Conservation (phyloP, 345 rosid species). For the Moricandia moricandioides region DNA sequence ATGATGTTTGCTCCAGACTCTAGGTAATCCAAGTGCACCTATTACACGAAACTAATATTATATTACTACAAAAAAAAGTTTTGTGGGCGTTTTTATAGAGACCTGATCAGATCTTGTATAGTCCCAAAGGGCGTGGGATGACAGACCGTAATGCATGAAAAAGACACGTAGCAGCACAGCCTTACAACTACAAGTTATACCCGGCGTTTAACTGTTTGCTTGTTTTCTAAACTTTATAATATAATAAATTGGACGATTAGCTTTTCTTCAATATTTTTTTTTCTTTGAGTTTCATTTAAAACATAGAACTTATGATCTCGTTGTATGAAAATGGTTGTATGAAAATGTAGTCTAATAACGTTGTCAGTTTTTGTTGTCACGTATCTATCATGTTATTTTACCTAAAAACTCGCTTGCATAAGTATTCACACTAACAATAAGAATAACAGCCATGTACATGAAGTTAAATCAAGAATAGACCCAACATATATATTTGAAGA, state of each 20-base stretch:
- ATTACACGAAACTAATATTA: not conserved
- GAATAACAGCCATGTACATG: not conserved
- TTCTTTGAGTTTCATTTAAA: not conserved
- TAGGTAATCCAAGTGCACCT: conserved; percentile 90
- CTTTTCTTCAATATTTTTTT: not conserved
- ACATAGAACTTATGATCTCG: not conserved
- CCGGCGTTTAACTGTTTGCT: not conserved
- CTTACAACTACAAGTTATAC: not conserved
- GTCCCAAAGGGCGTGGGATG: too few species aligned
- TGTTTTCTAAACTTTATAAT: not conserved
- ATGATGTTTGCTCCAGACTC: conserved; percentile 84
- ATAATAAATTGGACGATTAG: not conserved
- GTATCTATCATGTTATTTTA: not conserved
- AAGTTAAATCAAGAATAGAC: not conserved
- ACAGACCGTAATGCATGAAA: not conserved
- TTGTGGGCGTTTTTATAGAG: not conserved
- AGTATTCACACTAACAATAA: too few species aligned
- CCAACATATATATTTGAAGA: not conserved
- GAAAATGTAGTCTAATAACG: not conserved
- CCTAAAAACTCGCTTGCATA: not conserved
- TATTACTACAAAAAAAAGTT: not conserved
- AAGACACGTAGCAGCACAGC: not conserved
- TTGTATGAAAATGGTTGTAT: not conserved
- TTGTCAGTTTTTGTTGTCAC: not conserved
- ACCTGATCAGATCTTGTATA: too few species aligned